phyloP scores from a whole-genome alignment of 106 monocot species.

The Dactylorhiza incarnata region DNA sequence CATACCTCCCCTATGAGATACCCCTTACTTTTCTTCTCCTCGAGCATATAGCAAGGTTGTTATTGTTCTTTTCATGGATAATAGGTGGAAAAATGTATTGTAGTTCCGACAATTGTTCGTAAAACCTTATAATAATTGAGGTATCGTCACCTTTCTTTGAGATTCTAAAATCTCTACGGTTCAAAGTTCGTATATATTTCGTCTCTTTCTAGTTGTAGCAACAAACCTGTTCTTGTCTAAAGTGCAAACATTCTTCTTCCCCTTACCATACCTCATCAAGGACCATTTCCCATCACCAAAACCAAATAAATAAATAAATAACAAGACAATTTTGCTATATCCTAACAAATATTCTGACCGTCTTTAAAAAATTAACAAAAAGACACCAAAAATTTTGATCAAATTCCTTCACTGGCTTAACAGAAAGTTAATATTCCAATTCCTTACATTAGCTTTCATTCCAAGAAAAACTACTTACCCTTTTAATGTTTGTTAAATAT shows the following conservation, averaged over 20 bases:
- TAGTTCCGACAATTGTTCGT: background rate
- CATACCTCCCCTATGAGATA: too few relatives aligned
- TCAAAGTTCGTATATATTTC: background rate
- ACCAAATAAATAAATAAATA: background rate
- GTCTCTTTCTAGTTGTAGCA: background rate
- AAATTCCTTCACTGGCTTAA: background rate
- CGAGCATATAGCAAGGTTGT: too few relatives aligned
- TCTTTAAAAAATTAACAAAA: background rate
- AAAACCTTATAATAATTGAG: background rate
- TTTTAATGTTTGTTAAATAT: background rate
- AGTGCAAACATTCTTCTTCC: background rate
- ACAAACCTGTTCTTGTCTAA: background rate
- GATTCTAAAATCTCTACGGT: background rate
- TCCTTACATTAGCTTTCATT: background rate
- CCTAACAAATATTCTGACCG: background rate
- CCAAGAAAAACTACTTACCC: background rate
- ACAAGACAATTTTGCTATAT: background rate
- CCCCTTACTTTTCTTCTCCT: too few relatives aligned
- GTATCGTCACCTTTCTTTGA: background rate
- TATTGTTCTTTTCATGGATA: background rate
- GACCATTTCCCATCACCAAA: background rate
- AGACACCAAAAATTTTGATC: background rate
- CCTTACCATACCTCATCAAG: background rate
- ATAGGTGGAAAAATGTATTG: background rate
- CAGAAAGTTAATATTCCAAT: background rate